Base-by-base conservation (phyloP, 108 stramenopile species). In the Skeletonema marinoi region DNA sequence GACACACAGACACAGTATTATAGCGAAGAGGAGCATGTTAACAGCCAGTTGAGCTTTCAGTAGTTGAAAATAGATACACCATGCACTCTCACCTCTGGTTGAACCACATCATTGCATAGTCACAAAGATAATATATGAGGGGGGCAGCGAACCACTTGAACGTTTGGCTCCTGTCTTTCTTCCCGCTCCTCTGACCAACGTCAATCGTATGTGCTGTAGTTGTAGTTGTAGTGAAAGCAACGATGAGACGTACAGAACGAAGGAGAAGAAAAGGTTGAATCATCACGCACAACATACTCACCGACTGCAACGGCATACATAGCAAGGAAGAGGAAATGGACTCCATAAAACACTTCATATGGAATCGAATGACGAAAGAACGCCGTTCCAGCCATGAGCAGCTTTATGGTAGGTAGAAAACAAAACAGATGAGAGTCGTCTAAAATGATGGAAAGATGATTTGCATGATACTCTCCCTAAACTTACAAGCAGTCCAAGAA, bases 121-220 rank as follows among this genome's bases (percentile, higher is more conserved):
- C 86, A 50, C 83, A 83, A 36, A 80, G 42, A 56, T 86, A 86
- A 38, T 63, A 77, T 19, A 80, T 19, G 32, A 86, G 62, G 60
- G 80, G 73, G 3, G 82, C 69, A 17, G 83, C 62, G 62, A 86
- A 83, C 86, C 86, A 86, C 38, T 73, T 77, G 70, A 86, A 86
- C 4, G 83, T 84, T 48, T 86, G 86, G 35, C 79, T 81, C 19
- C 86, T 48, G 39, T 77, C 33, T 7, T 38, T 68, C 11, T 42
- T 60, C 14, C 64, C 76, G 16, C 38, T 64, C 41, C 86, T 62
- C 35, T 80, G 70, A 38, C 68, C 76, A 35, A 71, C 33, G 60
- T 84, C 86, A 42, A 86, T 60, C 19, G 86, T 86, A 54, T 86
- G 86, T 2, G 66, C 50, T 33, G 83, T 81, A 16, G 79, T 81